Evolutionary conservation across 169 alveolate species (phyloP).

Genomic region (Babesia gibsoni): DNA sequence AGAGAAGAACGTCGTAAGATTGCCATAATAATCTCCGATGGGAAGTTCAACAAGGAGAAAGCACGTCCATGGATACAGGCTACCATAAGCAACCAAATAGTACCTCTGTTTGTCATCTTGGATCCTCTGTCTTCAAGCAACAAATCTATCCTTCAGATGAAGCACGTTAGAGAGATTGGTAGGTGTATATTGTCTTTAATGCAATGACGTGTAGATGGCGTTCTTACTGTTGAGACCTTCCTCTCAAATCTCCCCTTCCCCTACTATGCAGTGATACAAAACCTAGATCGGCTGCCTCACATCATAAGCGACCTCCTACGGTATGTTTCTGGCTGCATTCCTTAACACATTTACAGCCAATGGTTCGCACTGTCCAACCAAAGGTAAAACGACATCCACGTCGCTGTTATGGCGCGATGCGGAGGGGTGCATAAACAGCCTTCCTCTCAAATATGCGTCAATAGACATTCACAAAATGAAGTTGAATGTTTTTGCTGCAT

Average conservation of each 20-base stretch:
- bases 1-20: slow-evolving; percentile 21
- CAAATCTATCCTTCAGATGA: slow-evolving; percentile 65
- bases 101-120: slow-evolving; percentile 86
- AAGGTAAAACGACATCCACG: neutral
- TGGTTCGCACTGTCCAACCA: slow-evolving; percentile 54
- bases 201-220: slow-evolving; percentile 84
- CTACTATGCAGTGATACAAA: slow-evolving; percentile 91
- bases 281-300: slow-evolving; percentile 75
- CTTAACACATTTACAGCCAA: slow-evolving; percentile 18
- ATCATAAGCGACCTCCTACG: slow-evolving; percentile 81
- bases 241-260: slow-evolving; percentile 95
- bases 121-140: slow-evolving; percentile 74
- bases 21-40: slow-evolving; percentile 91
- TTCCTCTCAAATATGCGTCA: neutral
- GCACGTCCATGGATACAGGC: slow-evolving; percentile 83
- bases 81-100: slow-evolving; percentile 80
- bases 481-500: neutral
- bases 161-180: slow-evolving; percentile 61
- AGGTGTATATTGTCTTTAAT: slow-evolving; percentile 76
- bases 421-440: slow-evolving; percentile 7
- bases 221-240: slow-evolving; percentile 84
- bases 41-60: slow-evolving; percentile 94
- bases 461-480: slow-evolving; percentile 10
- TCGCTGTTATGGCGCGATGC: neutral
- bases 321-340: slow-evolving; percentile 64